phyloP scores from a whole-genome alignment of 768 basidiomycete species.

The Mycena chlorophos region DNA sequence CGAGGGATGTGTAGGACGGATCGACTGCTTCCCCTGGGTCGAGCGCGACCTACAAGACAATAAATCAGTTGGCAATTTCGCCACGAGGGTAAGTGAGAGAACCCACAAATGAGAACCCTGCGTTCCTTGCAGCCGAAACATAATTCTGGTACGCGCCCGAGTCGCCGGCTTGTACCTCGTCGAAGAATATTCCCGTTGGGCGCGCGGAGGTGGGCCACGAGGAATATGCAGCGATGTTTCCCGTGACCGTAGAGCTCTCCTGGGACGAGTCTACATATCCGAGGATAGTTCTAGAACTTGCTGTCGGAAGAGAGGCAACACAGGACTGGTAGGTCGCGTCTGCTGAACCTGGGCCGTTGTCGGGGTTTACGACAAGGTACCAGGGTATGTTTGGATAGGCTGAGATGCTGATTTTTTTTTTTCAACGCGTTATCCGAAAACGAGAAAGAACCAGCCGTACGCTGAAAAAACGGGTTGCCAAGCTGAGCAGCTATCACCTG shows the following conservation, averaged over 20 bases:
- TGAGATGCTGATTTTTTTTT: not conserved
- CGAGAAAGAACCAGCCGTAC: not conserved
- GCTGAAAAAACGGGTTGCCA: not conserved
- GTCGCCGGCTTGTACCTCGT: not conserved
- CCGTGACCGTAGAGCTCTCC: too few relatives aligned
- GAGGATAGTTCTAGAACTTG: not conserved
- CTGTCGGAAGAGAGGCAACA: not conserved
- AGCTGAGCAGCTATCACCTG: not conserved
- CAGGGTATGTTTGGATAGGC: not conserved
- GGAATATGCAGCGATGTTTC: too few relatives aligned
- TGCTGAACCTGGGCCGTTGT: not conserved
- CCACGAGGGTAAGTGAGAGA: not conserved
- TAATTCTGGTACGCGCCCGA: constrained; percentile 5
- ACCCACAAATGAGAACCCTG: constrained; percentile 15
- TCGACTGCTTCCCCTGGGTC: constrained; percentile 1
- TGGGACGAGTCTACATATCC: not conserved
- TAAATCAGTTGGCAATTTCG: not conserved
- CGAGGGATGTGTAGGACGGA: constrained; percentile 7
- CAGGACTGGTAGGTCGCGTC: not conserved
- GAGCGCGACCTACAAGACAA: constrained; percentile 3
- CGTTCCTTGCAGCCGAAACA: constrained; percentile 7
- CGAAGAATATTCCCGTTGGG: constrained; percentile 13
- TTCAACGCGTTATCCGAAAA: not conserved
- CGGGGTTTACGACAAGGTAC: not conserved
- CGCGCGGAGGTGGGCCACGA: constrained; percentile 9